A percentile compares a stretch with the other conserved stretches of the same genome.
phyloP scores from a whole-genome alignment of 1,284 basidiomycete genomes.

The Cryptococcus sp. region DNA sequence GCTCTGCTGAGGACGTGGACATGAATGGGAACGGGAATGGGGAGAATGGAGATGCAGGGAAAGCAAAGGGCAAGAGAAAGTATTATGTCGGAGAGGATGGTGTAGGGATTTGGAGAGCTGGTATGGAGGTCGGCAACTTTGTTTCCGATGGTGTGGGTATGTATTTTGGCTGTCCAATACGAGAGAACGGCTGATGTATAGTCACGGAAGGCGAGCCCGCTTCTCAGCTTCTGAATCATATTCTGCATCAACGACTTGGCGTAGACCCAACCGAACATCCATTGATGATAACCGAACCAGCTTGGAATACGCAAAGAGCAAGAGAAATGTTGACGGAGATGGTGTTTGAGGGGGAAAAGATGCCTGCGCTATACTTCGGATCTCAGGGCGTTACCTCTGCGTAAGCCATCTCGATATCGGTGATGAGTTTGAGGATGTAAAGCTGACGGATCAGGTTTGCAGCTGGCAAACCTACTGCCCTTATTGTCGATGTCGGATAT shows the following conservation, averaged over 20 bases:
- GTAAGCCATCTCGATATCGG: slow-evolving; percentile 52
- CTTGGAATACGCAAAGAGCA: slow-evolving; percentile 89
- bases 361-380: slow-evolving; percentile 94
- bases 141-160: slow-evolving; percentile 78
- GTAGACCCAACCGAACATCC: slow-evolving; percentile 73
- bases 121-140: slow-evolving; percentile 81
- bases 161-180: slow-evolving; percentile 35
- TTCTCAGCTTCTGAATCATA: slow-evolving; percentile 68
- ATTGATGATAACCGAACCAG: slow-evolving; percentile 86
- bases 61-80: slow-evolving; percentile 52
- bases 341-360: slow-evolving; percentile 92
- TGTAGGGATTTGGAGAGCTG: slow-evolving; percentile 83
- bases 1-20: slow-evolving; percentile 11
- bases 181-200: slow-evolving; percentile 35
- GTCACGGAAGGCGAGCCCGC: slow-evolving; percentile 76
- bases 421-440: neutral
- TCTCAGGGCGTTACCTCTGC: slow-evolving; percentile 94
- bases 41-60: slow-evolving; percentile 47
- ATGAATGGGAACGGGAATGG: slow-evolving; percentile 14
- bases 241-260: slow-evolving; percentile 69
- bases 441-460: slow-evolving; percentile 65
- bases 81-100: slow-evolving; percentile 86
- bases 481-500: slow-evolving; percentile 91
- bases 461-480: slow-evolving; percentile 89
- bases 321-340: slow-evolving; percentile 92